Base-by-base conservation (phyloP, 768 basidiomycete genomes). In the Suillus spraguei region DNA sequence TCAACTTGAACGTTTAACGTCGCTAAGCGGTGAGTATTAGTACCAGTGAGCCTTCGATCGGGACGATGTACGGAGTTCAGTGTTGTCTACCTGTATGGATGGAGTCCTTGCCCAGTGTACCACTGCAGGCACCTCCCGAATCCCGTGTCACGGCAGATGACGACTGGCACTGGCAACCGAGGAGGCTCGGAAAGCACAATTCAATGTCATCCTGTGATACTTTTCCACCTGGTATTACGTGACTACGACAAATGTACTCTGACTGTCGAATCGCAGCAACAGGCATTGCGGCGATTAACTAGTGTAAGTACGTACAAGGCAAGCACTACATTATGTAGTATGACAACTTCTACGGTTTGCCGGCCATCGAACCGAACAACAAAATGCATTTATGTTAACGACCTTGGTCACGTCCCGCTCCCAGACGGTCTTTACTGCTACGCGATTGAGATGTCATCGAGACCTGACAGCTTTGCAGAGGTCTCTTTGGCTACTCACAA, bases 391-490 rank as follows among this genome's bases (percentile, higher is more conserved):
- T 53, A 53, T 32, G 17, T 13, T n/a, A 32, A 17, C 20, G 33
- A 33, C 9, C 17, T 28, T 41, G 36, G 22, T 38, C 16, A 17
- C 22, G 36, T 17, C 38, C 55, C 24, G 28, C 38, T 10, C 22
- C 55, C 14, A 14, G 28, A 36, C 22, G 9, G 55, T 28, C 38
- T 58, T 41, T 24, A 58, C 55, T 24, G 41, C 55, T 58, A 24
- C 55, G 41, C 16, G 2, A 41, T 9, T 28, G 24, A 39, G 16
- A 58, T 58, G 55, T 10, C 55, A 58, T 58, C 55, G 55, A 58
- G 55, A 39, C 16, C 38, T 39, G 55, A 28, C 55, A 58, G 33
- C 38, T 28, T 41, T 17, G 17, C 24, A 10, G 55, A 39, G 38
- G 55, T 39, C 38, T 11, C 38, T 58, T 39, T 58, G 33, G 38